These are phyloP conservation scores for Diplodia sapinea DNA, from an alignment of 2,329 filamentous ascomycete species.

Conservation along the genomic window DNA sequence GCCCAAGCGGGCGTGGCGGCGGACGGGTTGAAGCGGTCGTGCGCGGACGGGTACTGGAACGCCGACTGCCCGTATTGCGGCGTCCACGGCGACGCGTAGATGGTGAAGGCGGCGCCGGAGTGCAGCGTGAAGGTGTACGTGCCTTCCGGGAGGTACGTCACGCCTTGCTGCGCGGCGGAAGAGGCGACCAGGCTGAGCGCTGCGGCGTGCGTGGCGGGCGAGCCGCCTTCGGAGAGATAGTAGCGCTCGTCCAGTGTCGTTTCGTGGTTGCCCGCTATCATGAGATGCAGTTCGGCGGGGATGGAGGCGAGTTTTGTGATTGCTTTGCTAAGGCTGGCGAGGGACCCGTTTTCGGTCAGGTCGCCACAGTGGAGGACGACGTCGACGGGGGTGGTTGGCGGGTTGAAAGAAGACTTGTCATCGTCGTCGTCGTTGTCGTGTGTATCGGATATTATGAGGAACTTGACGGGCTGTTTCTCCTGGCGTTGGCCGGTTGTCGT, in stretches of 20 bases:
- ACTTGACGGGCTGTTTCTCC: constrained; percentile 14
- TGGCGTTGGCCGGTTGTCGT: not conserved
- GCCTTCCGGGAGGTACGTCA: constrained; percentile 63
- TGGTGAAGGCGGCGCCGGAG: constrained; percentile 57
- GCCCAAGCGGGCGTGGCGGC: constrained; percentile 38
- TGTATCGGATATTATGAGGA: constrained; percentile 55
- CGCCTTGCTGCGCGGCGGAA: constrained; percentile 46
- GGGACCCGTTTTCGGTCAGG: constrained; percentile 59
- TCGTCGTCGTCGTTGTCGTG: constrained; percentile 37
- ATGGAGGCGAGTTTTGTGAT: constrained; percentile 56
- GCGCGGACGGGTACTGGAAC: constrained; percentile 58
- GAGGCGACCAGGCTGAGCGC: constrained; percentile 24
- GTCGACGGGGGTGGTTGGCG: constrained; percentile 53
- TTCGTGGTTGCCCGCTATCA: constrained; percentile 69
- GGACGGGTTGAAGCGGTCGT: constrained; percentile 60
- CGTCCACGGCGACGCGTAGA: constrained; percentile 61
- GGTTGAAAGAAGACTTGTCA: constrained; percentile 36
- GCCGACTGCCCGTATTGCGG: constrained; percentile 63
- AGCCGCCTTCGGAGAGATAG: constrained; percentile 43
- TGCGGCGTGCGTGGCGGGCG: constrained; percentile 36
- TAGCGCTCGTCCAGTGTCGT: constrained; percentile 61
- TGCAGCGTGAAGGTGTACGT: constrained; percentile 52
- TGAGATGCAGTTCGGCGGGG: constrained; percentile 63
- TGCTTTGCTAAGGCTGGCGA: constrained; percentile 54
- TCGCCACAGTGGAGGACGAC: constrained; percentile 66